Percentiles rank a stretch among this genome's conserved stretches.
Evolutionary conservation across 129 eudicot species (phyloP).

Genomic region (Flaveria sonorensis): DNA sequence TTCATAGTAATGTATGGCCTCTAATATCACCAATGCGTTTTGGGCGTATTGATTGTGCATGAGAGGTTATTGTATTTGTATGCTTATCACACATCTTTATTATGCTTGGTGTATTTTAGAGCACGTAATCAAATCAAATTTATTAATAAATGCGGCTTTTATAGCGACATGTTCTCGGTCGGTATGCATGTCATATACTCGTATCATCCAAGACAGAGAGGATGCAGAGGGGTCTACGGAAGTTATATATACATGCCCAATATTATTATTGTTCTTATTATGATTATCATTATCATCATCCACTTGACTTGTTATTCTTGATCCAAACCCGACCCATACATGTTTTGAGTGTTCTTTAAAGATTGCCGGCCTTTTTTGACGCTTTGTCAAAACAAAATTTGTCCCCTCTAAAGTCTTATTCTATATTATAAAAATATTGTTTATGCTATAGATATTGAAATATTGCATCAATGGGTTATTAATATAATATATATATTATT

Average conservation of each 20-base stretch:
- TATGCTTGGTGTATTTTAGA: not conserved
- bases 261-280: not conserved
- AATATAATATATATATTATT: not conserved
- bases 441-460: not conserved
- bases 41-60: no score
- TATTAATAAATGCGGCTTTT: conserved; percentile 13
- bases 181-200: not conserved
- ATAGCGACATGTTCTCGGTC: conserved; percentile 8
- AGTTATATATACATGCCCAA: not conserved
- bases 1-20: no score
- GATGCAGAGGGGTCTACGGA: not conserved
- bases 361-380: not conserved
- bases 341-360: not conserved
- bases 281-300: not conserved
- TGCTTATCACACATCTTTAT: not conserved
- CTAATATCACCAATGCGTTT: no score
- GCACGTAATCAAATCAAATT: conserved; percentile 15
- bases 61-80: not conserved
- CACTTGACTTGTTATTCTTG: not conserved
- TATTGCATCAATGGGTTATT: not conserved
- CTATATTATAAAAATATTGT: no score
- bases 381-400: not conserved
- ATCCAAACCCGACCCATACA: not conserved
- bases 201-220: not conserved
- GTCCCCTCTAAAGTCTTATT: not conserved